Evolutionary conservation across 148 eudicot species (phyloP).

Genomic region (Chenopodium berlandieri): DNA sequence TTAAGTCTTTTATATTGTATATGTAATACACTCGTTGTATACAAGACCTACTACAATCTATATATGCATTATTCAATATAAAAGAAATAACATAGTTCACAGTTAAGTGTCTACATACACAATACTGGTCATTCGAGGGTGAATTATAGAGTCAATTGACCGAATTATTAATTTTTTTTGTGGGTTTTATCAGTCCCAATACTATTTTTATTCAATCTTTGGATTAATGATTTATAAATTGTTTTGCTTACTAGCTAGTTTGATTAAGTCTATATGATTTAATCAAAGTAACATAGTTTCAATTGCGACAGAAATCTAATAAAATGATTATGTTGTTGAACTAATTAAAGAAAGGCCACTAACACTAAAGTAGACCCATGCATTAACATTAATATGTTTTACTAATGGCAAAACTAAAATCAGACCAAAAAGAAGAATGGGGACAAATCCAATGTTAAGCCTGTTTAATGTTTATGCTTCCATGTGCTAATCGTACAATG

Average conservation of each 20-base stretch:
- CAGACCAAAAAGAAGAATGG: conserved; percentile 7
- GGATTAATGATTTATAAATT: too few species aligned
- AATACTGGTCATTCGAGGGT: too few species aligned
- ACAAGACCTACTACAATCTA: too few species aligned
- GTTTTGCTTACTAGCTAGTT: background rate
- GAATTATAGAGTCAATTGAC: too few species aligned
- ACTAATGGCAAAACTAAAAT: conserved; percentile 5
- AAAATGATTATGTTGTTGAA: background rate
- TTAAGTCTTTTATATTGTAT: too few species aligned
- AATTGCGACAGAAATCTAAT: conserved; percentile 7
- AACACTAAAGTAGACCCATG: conserved; percentile 5
- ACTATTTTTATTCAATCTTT: too few species aligned
- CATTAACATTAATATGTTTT: background rate
- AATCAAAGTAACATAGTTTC: background rate
- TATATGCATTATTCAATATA: too few species aligned
- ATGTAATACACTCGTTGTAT: too few species aligned
- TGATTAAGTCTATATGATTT: background rate
- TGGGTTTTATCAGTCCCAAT: too few species aligned
- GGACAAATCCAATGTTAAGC: conserved; percentile 19
- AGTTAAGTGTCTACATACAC: too few species aligned
- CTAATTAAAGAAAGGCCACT: conserved; percentile 19
- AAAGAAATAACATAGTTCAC: too few species aligned
- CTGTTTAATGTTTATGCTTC: conserved; percentile 20
- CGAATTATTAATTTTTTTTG: too few species aligned
- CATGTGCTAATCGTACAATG: conserved; percentile 33